Conservation (phyloP, 345 rosid genomes). For the Aquilaria sinensis region DNA sequence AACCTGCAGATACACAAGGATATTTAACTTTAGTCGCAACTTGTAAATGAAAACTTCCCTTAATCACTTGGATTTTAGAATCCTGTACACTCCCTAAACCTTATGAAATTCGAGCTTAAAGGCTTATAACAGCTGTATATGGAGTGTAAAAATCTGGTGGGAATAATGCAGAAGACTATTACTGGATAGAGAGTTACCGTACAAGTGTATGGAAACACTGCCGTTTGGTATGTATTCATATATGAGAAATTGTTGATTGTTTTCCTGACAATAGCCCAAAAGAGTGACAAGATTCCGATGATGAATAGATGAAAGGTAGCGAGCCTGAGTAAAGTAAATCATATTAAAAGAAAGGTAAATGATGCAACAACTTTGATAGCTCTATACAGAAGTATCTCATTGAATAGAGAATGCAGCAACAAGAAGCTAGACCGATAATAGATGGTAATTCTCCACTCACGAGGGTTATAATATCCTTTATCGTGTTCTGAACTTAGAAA, state of each 20-base stretch:
- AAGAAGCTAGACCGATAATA: too few species aligned
- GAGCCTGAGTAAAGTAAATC: conserved; percentile 43
- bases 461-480: neutral
- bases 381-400: neutral
- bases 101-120: conserved; percentile 1
- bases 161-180: conserved; percentile 11
- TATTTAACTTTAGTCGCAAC: neutral
- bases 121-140: conserved; percentile 10
- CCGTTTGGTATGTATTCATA: conserved; percentile 93
- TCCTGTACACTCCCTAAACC: too few species aligned
- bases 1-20: conserved; percentile 34
- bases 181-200: conserved; percentile 79
- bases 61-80: too few species aligned
- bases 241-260: conserved; percentile 67
- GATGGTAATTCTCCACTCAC: too few species aligned
- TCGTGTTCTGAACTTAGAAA: conserved; percentile 8
- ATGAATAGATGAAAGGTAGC: conserved; percentile 78
- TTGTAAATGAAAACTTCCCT: neutral
- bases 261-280: conserved; percentile 90
- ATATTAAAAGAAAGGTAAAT: conserved; percentile 14
- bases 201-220: conserved; percentile 95
- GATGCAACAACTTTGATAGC: conserved; percentile 4
- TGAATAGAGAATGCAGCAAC: too few species aligned
- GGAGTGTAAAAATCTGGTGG: conserved; percentile 3
- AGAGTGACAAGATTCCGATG: conserved; percentile 83